Evolutionary conservation across 2,329 filamentous ascomycete genomes (phyloP), one percentile per base, ranked within the genome.

Genomic region (Hypoxylon sp.): DNA sequence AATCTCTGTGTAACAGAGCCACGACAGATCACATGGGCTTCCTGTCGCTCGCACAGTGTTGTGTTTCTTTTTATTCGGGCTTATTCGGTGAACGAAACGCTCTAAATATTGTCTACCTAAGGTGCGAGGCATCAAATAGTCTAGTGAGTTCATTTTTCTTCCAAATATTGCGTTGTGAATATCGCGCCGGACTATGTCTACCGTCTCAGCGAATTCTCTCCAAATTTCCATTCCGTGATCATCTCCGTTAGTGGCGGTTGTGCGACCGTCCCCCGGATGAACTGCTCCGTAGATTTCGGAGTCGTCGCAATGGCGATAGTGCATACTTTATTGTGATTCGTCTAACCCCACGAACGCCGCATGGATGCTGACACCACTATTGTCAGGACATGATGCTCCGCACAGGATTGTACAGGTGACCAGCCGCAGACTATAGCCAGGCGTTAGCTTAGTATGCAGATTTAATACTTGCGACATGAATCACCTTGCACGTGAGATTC

Each of bases 401-500:
- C 53, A 57, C 57, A 64, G 60, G 59, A 64, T 61, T 34, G 48
- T 48, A 50, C 64, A 69, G 52, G 53, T 67, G 67, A 69, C 51
- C 63, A 55, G 36, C 45, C 19, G 57, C 32, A 45, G n/a, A 41
- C 59, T 56, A 51, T 43, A 56, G 63, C 60, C 43, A 61, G 58
- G 63, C 49, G 48, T 43, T 41, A 45, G 30, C 17, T 43, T 41
- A 45, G 30, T 17, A 21, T n/a, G 46, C 46, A 21, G 41, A 48
- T 38, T 56, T 46, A 21, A 34, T 55, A 19, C 34, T 59, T 14
- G 17, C 25, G 50, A 60, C 41, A 28, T 60, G 43, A 17, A 17
- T 53, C 23, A 17, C n/a, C 21, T 60, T 32, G 17, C 23, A 28
- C 48, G 52, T 51, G 53, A 38, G 49, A 53, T 41, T 43, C 6